Evolutionary conservation across 768 basidiomycete species (phyloP).

Genomic region (Boletus pseudo-olivaceus): DNA sequence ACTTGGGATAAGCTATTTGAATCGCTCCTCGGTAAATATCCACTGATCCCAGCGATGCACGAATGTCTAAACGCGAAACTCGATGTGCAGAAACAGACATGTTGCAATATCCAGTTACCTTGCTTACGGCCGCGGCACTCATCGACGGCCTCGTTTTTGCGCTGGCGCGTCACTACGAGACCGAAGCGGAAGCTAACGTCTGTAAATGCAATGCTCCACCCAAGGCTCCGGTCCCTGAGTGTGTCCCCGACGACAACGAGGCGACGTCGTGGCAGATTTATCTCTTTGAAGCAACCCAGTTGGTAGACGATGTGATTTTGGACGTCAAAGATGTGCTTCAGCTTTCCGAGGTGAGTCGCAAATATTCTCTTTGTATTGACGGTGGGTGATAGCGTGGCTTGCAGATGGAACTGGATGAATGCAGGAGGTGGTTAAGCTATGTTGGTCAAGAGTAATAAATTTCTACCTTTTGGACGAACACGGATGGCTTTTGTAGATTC

Average conservation of each 20-base stretch:
- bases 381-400: slow-evolving; percentile 4
- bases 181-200: slow-evolving; percentile 17
- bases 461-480: background rate
- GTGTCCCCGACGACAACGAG: background rate
- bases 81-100: slow-evolving; percentile 46
- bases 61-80: background rate
- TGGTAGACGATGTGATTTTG: slow-evolving; percentile 15
- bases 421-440: slow-evolving; percentile 19
- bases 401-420: slow-evolving; percentile 26
- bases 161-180: slow-evolving; percentile 37
- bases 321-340: slow-evolving; percentile 27
- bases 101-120: slow-evolving; percentile 47
- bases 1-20: slow-evolving; percentile 51
- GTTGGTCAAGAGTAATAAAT: slow-evolving; percentile 10
- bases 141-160: slow-evolving; percentile 41
- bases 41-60: background rate
- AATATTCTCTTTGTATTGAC: too few relatives aligned
- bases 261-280: slow-evolving; percentile 10
- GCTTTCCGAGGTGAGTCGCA: slow-evolving; percentile 17
- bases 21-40: slow-evolving; percentile 35
- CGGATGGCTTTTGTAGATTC: slow-evolving; percentile 2
- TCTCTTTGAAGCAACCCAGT: slow-evolving; percentile 6
- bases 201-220: slow-evolving; percentile 5
- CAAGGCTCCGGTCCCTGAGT: background rate
- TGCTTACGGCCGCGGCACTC: slow-evolving; percentile 53